These are phyloP conservation scores for Kappamyces sp. DNA, from an alignment of 192 early-diverging fungal species.

Conservation along the genomic window DNA sequence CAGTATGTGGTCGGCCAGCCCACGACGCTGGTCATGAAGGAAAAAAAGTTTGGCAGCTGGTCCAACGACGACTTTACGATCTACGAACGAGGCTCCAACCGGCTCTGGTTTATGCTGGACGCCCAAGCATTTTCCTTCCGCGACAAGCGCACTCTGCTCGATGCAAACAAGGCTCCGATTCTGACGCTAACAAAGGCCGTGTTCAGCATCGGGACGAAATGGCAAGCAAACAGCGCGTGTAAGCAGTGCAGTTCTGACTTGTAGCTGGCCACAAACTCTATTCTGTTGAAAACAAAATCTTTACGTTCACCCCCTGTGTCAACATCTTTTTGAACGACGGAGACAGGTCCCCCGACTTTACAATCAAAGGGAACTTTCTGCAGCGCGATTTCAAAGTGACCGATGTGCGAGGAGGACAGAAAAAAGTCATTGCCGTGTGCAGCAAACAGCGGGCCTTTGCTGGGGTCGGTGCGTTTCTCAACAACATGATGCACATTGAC, in stretches of 20 bases:
- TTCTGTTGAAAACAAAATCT: constrained; percentile 13
- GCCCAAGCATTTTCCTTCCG: constrained; percentile 14
- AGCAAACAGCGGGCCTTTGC: background rate
- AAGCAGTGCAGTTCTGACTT: background rate
- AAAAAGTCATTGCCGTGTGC: background rate
- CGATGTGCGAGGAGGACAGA: constrained; percentile 10
- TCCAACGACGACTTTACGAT: constrained; percentile 14
- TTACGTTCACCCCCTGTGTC: constrained; percentile 6
- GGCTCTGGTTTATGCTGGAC: constrained; percentile 14
- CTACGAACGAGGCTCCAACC: background rate
- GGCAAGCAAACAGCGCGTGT: background rate
- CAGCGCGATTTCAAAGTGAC: constrained; percentile 5
- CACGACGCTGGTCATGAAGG: constrained; percentile 11
- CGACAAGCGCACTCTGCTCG: constrained; percentile 14
- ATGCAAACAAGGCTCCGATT: constrained; percentile 10
- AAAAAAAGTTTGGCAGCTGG: background rate
- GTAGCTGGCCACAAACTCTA: constrained; percentile 8
- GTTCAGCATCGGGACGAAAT: constrained; percentile 1
- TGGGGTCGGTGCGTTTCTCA: constrained; percentile 14
- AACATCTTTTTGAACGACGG: constrained; percentile 12
- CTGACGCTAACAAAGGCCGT: constrained; percentile 3
- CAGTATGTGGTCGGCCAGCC: constrained; percentile 5
- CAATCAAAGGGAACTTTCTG: constrained; percentile 9
- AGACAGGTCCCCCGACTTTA: constrained; percentile 16
- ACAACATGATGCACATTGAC: constrained; percentile 7